Conservation (phyloP, 1,139 yeast species). For the Yueomyces sp. region DNA sequence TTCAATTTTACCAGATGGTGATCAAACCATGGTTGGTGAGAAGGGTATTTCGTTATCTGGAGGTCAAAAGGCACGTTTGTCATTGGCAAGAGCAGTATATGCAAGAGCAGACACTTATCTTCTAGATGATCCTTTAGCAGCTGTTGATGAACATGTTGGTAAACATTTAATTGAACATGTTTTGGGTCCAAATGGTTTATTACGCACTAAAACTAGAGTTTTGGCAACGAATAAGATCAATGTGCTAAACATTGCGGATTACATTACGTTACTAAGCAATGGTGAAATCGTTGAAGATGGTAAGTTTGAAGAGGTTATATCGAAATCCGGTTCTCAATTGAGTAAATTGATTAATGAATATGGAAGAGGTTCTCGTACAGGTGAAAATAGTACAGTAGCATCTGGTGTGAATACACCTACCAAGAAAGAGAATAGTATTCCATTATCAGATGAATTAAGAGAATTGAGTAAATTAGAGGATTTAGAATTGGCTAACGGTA, state of each 20-base stretch:
- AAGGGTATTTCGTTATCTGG: conserved; percentile 94
- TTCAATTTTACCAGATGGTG: conserved; percentile 74
- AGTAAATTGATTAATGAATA: conserved; percentile 58
- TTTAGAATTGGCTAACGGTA: conserved; percentile 15
- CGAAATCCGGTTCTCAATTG: conserved; percentile 38
- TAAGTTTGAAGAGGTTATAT: conserved; percentile 41
- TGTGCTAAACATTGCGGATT: conserved; percentile 68
- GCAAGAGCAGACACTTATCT: conserved; percentile 87
- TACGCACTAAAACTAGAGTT: conserved; percentile 63
- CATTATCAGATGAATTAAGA: conserved; percentile 25
- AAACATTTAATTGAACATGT: conserved; percentile 70
- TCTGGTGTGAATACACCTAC: conserved; percentile 2
- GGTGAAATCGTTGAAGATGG: conserved; percentile 79
- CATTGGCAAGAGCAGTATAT: conserved; percentile 91
- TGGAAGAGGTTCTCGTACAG: conserved; percentile 38
- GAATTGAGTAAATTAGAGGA: conserved; percentile 23
- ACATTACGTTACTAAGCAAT: conserved; percentile 56
- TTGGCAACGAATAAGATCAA: conserved; percentile 84
- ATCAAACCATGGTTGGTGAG: conserved; percentile 86
- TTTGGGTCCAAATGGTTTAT: conserved; percentile 68
- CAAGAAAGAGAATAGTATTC: conserved; percentile 14
- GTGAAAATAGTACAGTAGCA: neutral
- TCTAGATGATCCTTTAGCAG: conserved; percentile 86
- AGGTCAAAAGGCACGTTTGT: conserved; percentile 91
- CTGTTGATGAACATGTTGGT: conserved; percentile 93